Percentiles rank a stretch among this genome's conserved stretches.
phyloP scores from a whole-genome alignment of 768 basidiomycete species.

The Tricholoma sp. region DNA sequence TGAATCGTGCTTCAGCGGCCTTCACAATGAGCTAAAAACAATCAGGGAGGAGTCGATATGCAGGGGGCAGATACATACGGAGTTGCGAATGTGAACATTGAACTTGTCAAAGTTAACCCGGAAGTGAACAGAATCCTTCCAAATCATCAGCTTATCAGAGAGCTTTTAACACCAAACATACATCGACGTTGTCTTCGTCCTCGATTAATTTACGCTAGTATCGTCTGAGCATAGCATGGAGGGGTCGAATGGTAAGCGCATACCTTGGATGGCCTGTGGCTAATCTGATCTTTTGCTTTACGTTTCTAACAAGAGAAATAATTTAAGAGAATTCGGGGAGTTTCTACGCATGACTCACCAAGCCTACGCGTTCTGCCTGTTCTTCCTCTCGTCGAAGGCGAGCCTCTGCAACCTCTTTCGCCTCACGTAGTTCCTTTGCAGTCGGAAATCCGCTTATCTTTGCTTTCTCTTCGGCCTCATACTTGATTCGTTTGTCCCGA shows the following conservation, averaged over 20 bases:
- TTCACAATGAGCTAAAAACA: conserved; percentile 63
- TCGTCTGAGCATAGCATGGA: background rate
- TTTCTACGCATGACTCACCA: conserved; percentile 44
- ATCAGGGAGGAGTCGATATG: conserved; percentile 6
- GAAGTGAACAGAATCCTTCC: conserved; percentile 68
- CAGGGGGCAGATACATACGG: conserved; percentile 39
- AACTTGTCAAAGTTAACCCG: conserved; percentile 89
- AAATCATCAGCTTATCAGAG: conserved; percentile 9
- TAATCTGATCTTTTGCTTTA: conserved; percentile 45
- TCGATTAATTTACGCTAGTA: conserved; percentile 41
- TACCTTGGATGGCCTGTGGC: conserved; percentile 53
- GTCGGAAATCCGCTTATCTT: conserved; percentile 76
- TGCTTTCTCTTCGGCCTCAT: conserved; percentile 72
- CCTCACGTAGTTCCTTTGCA: conserved; percentile 70
- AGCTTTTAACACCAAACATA: conserved; percentile 29
- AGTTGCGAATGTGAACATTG: conserved; percentile 81
- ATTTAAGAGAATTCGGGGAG: conserved; percentile 11
- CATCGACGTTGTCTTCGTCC: conserved; percentile 58
- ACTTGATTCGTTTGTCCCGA: conserved; percentile 72
- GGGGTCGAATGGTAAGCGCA: background rate
- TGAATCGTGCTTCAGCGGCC: conserved; percentile 77
- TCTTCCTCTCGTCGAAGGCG: conserved; percentile 66
- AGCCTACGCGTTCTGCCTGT: conserved; percentile 65
- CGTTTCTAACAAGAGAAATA: conserved; percentile 48
- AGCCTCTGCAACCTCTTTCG: conserved; percentile 59